A percentile compares a stretch with the other conserved stretches of the same genome.
Evolutionary conservation across 345 rosid species (phyloP).

Genomic region (Schrenkiella parvula): DNA sequence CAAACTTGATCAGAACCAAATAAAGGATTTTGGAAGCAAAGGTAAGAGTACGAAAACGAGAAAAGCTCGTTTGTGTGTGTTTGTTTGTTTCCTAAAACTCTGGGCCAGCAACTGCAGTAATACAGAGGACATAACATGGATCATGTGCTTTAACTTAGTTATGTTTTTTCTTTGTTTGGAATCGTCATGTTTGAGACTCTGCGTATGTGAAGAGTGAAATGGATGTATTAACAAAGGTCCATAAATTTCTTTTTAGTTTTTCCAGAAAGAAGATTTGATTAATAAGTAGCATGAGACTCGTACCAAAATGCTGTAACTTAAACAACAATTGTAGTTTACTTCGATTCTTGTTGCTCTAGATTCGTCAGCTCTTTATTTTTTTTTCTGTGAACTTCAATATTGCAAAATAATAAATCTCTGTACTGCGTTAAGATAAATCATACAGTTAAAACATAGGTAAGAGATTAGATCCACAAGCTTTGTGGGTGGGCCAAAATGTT

Average conservation of each 20-base stretch:
- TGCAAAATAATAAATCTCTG: not conserved
- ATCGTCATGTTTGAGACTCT: not conserved
- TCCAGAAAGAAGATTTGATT: not conserved
- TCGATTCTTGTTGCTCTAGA: not conserved
- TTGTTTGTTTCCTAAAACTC: not conserved
- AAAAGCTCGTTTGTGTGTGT: conserved; percentile 2
- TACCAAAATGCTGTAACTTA: not conserved
- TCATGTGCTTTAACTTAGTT: not conserved
- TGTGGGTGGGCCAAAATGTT: not conserved
- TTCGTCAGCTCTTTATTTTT: not conserved
- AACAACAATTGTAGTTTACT: not conserved
- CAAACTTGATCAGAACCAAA: conserved; percentile 58
- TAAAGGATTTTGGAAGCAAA: conserved; percentile 24
- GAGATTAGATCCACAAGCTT: not conserved
- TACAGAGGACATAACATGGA: too few species aligned
- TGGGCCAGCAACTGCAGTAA: too few species aligned
- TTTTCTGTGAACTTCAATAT: not conserved
- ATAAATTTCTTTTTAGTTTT: not conserved
- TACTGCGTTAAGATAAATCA: not conserved
- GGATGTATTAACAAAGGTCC: conserved; percentile 1
- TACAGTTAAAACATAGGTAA: not conserved
- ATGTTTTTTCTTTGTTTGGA: not conserved
- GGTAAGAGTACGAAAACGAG: conserved; percentile 19
- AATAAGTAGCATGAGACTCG: not conserved
- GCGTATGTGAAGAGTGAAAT: not conserved